These are phyloP conservation scores for Alnus glutinosa DNA, from an alignment of 306 rosid species.

Conservation along the genomic window DNA sequence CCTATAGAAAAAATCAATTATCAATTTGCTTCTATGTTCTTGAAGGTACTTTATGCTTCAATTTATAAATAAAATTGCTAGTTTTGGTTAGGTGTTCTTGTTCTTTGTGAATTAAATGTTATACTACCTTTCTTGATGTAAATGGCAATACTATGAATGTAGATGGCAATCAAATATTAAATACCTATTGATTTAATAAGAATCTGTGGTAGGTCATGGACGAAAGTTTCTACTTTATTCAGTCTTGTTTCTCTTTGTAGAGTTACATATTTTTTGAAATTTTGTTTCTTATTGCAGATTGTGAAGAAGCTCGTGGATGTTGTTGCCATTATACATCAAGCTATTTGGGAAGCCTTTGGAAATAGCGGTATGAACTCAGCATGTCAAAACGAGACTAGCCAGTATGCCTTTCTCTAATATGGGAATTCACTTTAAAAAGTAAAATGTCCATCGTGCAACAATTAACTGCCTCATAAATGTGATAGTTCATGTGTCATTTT, in stretches of 20 bases:
- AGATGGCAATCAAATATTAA: background rate
- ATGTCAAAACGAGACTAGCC: constrained; percentile 13
- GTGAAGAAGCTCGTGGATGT: constrained; percentile 81
- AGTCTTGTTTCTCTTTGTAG: background rate
- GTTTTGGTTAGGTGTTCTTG: background rate
- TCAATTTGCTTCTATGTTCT: background rate
- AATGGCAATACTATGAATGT: background rate
- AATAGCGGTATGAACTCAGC: constrained; percentile 51
- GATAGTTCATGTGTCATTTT: background rate
- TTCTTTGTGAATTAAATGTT: no score
- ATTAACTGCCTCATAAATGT: background rate
- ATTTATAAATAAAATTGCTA: background rate
- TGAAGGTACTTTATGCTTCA: background rate
- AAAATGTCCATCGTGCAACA: background rate
- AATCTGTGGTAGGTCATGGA: background rate
- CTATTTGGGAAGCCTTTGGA: constrained; percentile 64
- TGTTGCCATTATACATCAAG: constrained; percentile 63
- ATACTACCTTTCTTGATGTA: background rate
- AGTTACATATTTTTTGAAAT: constrained; percentile 22
- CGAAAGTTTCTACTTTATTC: background rate
- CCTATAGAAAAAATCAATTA: constrained; percentile 12
- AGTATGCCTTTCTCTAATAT: background rate
- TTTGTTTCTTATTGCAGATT: constrained; percentile 61
- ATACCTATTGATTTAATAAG: background rate
- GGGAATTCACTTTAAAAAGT: no score